Base-by-base conservation (phyloP, 306 rosid genomes). In the Trifolium subterraneum region DNA sequence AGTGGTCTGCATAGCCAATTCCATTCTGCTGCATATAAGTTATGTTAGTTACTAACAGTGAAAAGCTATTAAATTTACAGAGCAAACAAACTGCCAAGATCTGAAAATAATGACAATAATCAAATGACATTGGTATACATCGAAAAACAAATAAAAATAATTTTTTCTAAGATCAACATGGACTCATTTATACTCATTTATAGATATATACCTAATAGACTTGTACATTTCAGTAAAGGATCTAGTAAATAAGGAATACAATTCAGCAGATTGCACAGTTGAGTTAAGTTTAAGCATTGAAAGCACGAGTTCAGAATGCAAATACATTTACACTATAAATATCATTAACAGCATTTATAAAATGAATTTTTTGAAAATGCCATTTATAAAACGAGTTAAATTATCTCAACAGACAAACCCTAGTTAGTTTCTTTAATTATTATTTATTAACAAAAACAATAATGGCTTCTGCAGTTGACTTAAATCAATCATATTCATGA, bases 21-120 rank as follows among this genome's bases (percentile, higher is more conserved):
- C 80, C 87, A 38, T 84, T 60, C 65, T 60, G 89, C 96, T 87
- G 89, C 68, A 81, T 54, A 74, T 18, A 82, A 73, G 81, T 38
- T 69, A 47, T 50, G 54, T 31, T 51, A 56, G 62, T 63, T 68
- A 79, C 52, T 54, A 67, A 55, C 81, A n/a, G 45, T 18, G 65
- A 33, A 50, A 36, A 59, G 48, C 71, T 64, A 58, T n/a, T 62
- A 59, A 64, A 50, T 50, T 54, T 55, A 41, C 22, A 11, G 55
- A 7, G 20, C 73, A 64, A 75, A 39, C 64, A 38, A 67, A 50
- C 55, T 27, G 10, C 77, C 74, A 58, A 38, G 9, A 60, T 42
- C 63, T 44, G 47, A 63, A 72, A 63, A 64, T 27, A 60, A 65
- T n/a, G 55, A 61, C 36, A 38, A 67, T 4, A 62, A 77, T 52